Base-by-base conservation (phyloP, 768 basidiomycete genomes). In the Hygrophorus russula region DNA sequence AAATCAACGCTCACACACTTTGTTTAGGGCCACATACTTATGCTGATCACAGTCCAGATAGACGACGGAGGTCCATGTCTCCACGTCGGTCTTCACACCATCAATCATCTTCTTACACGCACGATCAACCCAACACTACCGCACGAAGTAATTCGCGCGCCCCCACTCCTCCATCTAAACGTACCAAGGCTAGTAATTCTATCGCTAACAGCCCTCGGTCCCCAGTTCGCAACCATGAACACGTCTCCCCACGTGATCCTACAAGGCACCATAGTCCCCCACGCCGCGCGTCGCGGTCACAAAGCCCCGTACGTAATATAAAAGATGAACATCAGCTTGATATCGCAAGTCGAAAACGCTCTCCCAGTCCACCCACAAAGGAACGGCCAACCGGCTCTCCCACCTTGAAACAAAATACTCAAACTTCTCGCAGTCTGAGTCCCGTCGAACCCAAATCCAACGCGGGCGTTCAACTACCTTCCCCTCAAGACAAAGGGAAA, bases 101-200 rank as follows among this genome's bases (percentile, higher is more conserved):
- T 24, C 24, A 24, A 24, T 5, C 27, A 41, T 29, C 17, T 6
- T 29, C 14, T 15, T 14, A 30, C 14, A n/a, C 24, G 20, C 11
- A 39, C 20, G 20, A 45, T 44, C 55, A 54, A 39, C 43, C 46
- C 29, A 49, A 54, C 34, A 39, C 42, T 39, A 9, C 19, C 19
- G 13, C 20, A 5, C 40, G 24, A 41, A 30, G 15, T 38, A 51
- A 46, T 10, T 48, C 52, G 29, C 53, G 55, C n/a, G 59, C 58
- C 43, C 53, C 55, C 35, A 45, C 39, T 39, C 56, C 45, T 24
- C 53, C 58, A 17, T 48, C 56, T 24, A 49, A 49, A 46, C 43
- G 50, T 9, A 45, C 59, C 37, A 55, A 54, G 42, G 42, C 59
- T 13, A 61, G 58, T 12, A 59, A 60, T 46, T 56, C 61, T 27